Conservation (phyloP, 345 rosid genomes). For the Acer saccharum region DNA sequence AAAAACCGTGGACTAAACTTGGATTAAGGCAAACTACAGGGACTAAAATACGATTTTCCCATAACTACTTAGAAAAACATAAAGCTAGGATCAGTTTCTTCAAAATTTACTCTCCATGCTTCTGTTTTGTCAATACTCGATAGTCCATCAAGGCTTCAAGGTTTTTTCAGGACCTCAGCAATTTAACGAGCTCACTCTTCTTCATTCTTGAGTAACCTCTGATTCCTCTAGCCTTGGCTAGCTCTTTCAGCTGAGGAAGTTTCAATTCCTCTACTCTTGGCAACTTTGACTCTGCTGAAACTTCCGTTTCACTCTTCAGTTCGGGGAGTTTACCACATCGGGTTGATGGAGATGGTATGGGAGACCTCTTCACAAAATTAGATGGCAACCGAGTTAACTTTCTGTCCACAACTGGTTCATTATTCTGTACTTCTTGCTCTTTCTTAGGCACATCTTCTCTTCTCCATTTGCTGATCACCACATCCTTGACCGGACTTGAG, state of each 20-base stretch:
- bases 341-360: constrained; percentile 35
- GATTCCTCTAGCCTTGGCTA: constrained; percentile 64
- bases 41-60: no score
- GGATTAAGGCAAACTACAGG: no score
- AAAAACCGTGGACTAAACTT: no score
- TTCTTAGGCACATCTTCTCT: constrained; percentile 12
- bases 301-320: constrained; percentile 22
- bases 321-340: constrained; percentile 24
- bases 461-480: background rate
- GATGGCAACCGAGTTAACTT: constrained; percentile 45
- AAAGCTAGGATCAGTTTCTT: background rate
- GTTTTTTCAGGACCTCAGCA: constrained; percentile 35
- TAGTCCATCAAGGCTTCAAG: background rate
- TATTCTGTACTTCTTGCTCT: constrained; percentile 8
- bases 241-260: constrained; percentile 61
- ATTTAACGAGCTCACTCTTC: constrained; percentile 54
- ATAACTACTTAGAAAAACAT: background rate
- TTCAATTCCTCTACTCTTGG: constrained; percentile 55
- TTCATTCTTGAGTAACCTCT: constrained; percentile 69
- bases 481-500: background rate
- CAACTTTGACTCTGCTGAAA: constrained; percentile 3
- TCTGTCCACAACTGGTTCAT: background rate
- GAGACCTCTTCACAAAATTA: constrained; percentile 44
- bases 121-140: no score
- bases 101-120: background rate